A percentile compares a stretch with the other conserved stretches of the same genome.
phyloP scores from a whole-genome alignment of 805 yeast genomes.

The Saccharomyces kudriavzevii region DNA sequence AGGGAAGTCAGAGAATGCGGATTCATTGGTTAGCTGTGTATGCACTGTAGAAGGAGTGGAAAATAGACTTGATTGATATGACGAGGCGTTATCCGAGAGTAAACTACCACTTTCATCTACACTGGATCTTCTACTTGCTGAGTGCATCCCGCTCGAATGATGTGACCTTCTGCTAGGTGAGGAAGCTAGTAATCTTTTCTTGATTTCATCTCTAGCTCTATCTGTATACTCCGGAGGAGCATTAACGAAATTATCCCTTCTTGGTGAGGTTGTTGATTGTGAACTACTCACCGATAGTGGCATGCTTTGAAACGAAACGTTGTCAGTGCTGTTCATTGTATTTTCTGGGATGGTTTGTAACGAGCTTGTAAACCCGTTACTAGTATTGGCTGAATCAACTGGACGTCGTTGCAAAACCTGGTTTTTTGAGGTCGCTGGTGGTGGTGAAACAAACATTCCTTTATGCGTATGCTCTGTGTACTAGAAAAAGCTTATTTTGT shows the following conservation, averaged over 20 bases:
- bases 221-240: conserved; percentile 31
- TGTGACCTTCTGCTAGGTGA: background rate
- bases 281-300: conserved; percentile 6
- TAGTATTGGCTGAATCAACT: conserved; percentile 5
- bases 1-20: background rate
- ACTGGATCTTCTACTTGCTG: background rate
- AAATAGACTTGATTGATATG: conserved; percentile 9
- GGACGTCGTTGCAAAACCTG: conserved; percentile 10
- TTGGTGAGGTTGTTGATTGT: background rate
- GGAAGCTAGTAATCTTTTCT: conserved; percentile 20
- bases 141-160: background rate
- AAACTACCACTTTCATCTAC: background rate
- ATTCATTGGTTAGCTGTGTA: conserved; percentile 1
- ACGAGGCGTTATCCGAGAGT: conserved; percentile 1
- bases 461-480: background rate
- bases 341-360: conserved; percentile 7
- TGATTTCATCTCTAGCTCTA: conserved; percentile 31
- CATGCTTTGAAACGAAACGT: background rate
- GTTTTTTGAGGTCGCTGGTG: conserved; percentile 24
- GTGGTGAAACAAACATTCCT: conserved; percentile 29
- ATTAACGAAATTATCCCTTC: conserved; percentile 20
- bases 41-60: conserved; percentile 1
- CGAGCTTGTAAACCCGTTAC: background rate
- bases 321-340: background rate
- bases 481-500: background rate